Evolutionary conservation across 129 eudicot species (phyloP), one percentile per base, ranked within the genome.

Genomic region (Sambucus nigra): DNA sequence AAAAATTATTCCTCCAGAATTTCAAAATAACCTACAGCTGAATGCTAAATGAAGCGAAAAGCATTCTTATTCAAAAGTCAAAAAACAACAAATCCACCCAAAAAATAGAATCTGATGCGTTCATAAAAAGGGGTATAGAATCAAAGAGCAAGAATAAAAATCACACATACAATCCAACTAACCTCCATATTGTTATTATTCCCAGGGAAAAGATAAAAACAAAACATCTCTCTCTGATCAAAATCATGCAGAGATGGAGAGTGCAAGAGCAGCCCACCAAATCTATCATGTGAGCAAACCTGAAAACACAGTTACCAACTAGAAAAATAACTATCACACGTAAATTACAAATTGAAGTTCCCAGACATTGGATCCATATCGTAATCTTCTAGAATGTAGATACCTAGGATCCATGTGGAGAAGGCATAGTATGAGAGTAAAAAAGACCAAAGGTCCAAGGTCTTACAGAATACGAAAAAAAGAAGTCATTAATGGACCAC

Each of bases 221-320:
- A 76, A 72, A 89, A 81, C 71, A 81, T 79, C 29, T 81, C 94
- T 59, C 95, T 85, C 47, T 70, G 88, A 73, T 89, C 98, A 59
- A 60, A 41, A 72, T 89, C 98, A 55, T 76, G 66, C 41, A 59
- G 50, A 63, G 80, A 55, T 33, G 94, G 86, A 55, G 72, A 45
- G 35, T 76, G 86, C 73, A 81, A 26, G 2, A 85, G 73, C 51
- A 89, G 18, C 63, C 83, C 77, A 26, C 86, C 88, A 64, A 50
- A 65, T 32, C 74, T 79, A 56, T 79, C 83, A 53, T 74, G 61
- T 18, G 95, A 76, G 53, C 77, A 67, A 66, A 89, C 82, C 98
- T 84, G 66, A 16, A 46, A 51, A 42, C 22, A 11, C 20, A 45
- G 35, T 32, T 28, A 51, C 19, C 55, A 51, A 71, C 32, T 25